Percentiles rank a stretch among this genome's conserved stretches.
Evolutionary conservation across 495 filamentous ascomycete species (phyloP).

Genomic region (Hypoxylon lienhwacheense): DNA sequence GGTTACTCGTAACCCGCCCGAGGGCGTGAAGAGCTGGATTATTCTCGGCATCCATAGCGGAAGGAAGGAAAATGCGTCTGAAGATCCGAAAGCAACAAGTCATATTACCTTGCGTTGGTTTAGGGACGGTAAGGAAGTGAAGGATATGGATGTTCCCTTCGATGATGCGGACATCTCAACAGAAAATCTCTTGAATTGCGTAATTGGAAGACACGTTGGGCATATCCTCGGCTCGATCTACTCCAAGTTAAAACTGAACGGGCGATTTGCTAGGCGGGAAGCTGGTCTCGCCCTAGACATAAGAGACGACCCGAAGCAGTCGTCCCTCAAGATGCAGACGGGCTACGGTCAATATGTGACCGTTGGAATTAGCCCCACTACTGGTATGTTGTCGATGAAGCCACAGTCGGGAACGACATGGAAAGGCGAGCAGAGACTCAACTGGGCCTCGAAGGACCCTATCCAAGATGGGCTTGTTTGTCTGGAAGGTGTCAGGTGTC

Average conservation of each 20-base stretch:
- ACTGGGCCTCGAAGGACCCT: slow-evolving; percentile 53
- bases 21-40: slow-evolving; percentile 80
- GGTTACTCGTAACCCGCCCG: slow-evolving; percentile 57
- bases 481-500: slow-evolving; percentile 61
- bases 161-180: slow-evolving; percentile 68
- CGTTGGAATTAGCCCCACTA: slow-evolving; percentile 69
- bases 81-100: slow-evolving; percentile 45
- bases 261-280: slow-evolving; percentile 59
- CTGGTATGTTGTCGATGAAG: slow-evolving; percentile 58
- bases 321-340: slow-evolving; percentile 66
- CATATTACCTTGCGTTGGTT: slow-evolving; percentile 78
- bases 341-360: slow-evolving; percentile 58
- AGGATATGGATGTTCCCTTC: slow-evolving; percentile 63
- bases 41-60: slow-evolving; percentile 79
- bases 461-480: slow-evolving; percentile 55
- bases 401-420: slow-evolving; percentile 47
- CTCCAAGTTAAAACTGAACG: slow-evolving; percentile 54
- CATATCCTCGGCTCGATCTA: slow-evolving; percentile 65
- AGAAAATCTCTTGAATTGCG: slow-evolving; percentile 68
- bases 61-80: slow-evolving; percentile 42
- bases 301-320: slow-evolving; percentile 63
- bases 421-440: slow-evolving; percentile 54
- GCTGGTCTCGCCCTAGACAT: slow-evolving; percentile 58
- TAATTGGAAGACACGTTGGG: slow-evolving; percentile 73
- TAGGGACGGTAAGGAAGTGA: slow-evolving; percentile 72